phyloP scores from a whole-genome alignment of 768 basidiomycete species.

The Suillus ampliporus region DNA sequence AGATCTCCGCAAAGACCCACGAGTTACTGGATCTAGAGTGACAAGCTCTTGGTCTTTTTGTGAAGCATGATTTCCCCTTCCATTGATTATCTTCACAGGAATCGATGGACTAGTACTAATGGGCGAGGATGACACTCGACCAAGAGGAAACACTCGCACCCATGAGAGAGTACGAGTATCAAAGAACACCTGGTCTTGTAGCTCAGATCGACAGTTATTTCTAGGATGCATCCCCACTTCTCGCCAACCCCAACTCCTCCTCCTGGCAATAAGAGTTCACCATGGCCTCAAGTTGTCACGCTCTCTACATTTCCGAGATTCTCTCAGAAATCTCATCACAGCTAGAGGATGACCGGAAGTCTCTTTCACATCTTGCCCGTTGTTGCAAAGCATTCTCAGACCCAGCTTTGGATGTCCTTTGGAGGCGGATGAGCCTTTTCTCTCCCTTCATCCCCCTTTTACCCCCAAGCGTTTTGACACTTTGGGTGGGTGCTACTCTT shows the following conservation, averaged over 20 bases:
- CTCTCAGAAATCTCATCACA: conserved; percentile 18
- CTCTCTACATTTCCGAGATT: conserved; percentile 24
- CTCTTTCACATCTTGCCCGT: conserved; percentile 14
- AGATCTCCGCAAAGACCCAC: neutral
- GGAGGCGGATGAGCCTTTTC: conserved; percentile 26
- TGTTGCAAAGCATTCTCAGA: conserved; percentile 19
- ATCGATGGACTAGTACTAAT: neutral
- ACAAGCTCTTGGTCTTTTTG: neutral
- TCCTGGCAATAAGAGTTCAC: neutral
- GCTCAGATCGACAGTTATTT: neutral
- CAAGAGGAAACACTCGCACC: conserved; percentile 2
- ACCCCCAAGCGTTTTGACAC: conserved; percentile 14
- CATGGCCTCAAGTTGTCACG: conserved; percentile 1
- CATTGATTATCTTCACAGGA: neutral
- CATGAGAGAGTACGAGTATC: conserved; percentile 3
- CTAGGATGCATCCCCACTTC: neutral
- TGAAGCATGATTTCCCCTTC: neutral
- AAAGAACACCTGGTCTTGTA: neutral
- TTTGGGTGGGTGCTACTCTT: conserved; percentile 17
- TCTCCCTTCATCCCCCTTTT: conserved; percentile 21
- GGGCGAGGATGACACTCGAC: neutral
- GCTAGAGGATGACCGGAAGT: conserved; percentile 18
- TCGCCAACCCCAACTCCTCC: neutral
- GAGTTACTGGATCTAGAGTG: conserved; percentile 1
- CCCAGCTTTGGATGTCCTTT: conserved; percentile 22